Conservation (phyloP, 768 basidiomycete species). For the Kwoniella pini region DNA sequence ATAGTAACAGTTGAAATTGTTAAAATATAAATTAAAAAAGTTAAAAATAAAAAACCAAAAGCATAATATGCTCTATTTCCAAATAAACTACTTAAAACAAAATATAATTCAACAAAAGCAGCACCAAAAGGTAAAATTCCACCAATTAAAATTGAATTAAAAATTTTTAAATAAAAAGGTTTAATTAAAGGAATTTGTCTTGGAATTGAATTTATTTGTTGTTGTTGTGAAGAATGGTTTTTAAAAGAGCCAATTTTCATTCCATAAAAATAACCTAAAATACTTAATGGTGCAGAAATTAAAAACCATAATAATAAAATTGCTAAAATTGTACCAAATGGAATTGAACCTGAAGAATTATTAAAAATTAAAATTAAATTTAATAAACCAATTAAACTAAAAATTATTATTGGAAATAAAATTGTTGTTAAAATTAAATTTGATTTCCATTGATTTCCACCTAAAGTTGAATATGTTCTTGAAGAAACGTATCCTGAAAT, state of each 20-base stretch:
- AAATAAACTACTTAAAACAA: constrained; percentile 85
- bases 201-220: constrained; percentile 86
- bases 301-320: constrained; percentile 89
- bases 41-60: constrained; percentile 90
- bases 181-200: constrained; percentile 91
- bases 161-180: constrained; percentile 78
- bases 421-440: constrained; percentile 87
- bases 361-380: constrained; percentile 83
- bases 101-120: constrained; percentile 92
- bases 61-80: constrained; percentile 74
- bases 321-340: constrained; percentile 89
- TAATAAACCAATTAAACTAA: constrained; percentile 81
- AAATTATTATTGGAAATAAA: constrained; percentile 78
- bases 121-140: constrained; percentile 94
- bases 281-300: constrained; percentile 85
- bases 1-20: constrained; percentile 91
- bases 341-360: constrained; percentile 90
- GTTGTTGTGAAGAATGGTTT: too few relatives aligned
- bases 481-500: constrained; percentile 87
- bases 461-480: constrained; percentile 75
- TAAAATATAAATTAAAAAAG: constrained; percentile 74
- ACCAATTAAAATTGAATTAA: constrained; percentile 75
- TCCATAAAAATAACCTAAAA: constrained; percentile 82
- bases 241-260: constrained; percentile 77
- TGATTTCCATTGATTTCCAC: constrained; percentile 73